Evolutionary conservation across 805 yeast genomes (phyloP), one percentile per base, ranked within the genome.

Genomic region (Lipomyces yamanashiensis): DNA sequence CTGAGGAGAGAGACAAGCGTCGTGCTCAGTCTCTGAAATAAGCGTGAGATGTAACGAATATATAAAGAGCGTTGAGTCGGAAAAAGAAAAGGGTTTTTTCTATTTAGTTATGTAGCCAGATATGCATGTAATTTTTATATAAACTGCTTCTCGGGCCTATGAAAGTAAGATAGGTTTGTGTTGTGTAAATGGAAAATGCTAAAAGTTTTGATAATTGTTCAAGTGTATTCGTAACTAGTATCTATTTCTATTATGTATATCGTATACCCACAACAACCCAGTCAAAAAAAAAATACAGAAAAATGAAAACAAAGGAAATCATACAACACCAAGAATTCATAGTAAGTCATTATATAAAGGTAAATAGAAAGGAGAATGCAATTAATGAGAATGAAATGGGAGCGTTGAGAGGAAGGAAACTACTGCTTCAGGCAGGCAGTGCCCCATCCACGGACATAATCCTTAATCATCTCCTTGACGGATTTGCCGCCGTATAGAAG

Each of bases 1-100:
- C 97, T 78, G 97, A 92, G 85, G 97, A 92, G 87, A 91, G 97
- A 84, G 97, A 92, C 90, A 87, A 92, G 87, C 92, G 96, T 84
- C 89, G 97, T 84, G 92, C 93, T 21, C 63, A 40, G 59, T 58
- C 65, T 56, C 9, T 54, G 50, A 64, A 64, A 49, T 64, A 64
- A 55, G 36, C 33, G 28, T 56, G 15, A 34, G 13, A 8, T 34
- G 56, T 15, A 33, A 39, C 51, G 59, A 12, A 39, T 55, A 17
- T 57, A 34, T 53, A 41, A 49, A 15, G 23, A 49, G 34, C 40
- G 15, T n/a, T 9, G 54, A 51, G 54, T 28, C 23, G 28, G 36
- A 28, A 28, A 28, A 28, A 28, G 28, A 40, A 41, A 28, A 40
- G 39, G 48, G 13, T 53, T 7, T 53, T 53, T 53, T 49, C 39